Base-by-base conservation (phyloP, 257 asterid species). In the Salvia splendens region DNA sequence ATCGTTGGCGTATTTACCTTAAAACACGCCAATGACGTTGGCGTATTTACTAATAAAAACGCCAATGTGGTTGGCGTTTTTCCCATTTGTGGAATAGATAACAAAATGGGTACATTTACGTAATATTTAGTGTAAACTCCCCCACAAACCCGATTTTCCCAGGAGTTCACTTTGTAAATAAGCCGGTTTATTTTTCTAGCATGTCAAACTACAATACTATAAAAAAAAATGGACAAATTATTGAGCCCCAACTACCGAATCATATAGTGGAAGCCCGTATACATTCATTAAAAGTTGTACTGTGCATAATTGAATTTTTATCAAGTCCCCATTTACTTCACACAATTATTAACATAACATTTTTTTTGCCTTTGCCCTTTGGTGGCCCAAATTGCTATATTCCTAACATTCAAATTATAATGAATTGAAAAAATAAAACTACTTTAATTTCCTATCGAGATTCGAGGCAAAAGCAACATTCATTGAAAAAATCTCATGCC, bases 401-500 rank as follows among this genome's bases (percentile, higher is more conserved):
- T 32, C 0, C 42, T 38, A 38, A 1, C 8, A 2, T 5, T 38
- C 8, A 5, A 38, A 36, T 36, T 3, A 36, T 2, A 24, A 0
- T 40, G 11, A 0, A 40, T 40, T 24, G 9, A 7, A 40, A 1
- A 40, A 40, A 40, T 40, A 40, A 40, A 8, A 40, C 42, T 9
- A 2, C 3, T 14, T 43, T 20, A 17, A 0, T 16, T 20, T 24
- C 30, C 11, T 3, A 40, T 8, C 42, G 42, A 67, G 8, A 11
- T 45, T 14, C 14, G 61, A 73, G 52, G 4, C 17, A 72, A 16
- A 38, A 58, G 54, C 12, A 28, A 55, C 14, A 65, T 41, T 50
- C 53, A 42, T 35, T 3, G 65, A 33, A 65, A 65, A 43, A 33
- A 48, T 69, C 53, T 20, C 3, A 48, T 14, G 69, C n/a, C n/a